Evolutionary conservation across 1,284 basidiomycete genomes (phyloP).

Genomic region (Irpex sp.): DNA sequence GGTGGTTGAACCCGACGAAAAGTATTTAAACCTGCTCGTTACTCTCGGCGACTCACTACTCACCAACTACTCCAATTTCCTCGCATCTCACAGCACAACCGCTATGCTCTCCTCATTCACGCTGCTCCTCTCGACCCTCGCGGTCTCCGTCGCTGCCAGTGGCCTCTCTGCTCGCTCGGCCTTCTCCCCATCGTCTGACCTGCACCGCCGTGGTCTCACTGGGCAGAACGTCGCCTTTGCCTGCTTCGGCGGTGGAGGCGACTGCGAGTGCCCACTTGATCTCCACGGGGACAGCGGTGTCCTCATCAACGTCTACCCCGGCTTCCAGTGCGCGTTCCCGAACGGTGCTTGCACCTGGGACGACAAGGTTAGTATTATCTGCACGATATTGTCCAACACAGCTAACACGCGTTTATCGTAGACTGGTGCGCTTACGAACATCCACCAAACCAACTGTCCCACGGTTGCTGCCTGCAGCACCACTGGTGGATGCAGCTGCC

Average conservation of each 20-base stretch:
- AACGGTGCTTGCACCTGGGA: conserved; percentile 19
- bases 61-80: not conserved
- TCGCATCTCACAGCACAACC: not conserved
- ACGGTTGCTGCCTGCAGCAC: conserved; percentile 12
- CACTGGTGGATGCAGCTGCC: conserved; percentile 15
- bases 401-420: not conserved
- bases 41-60: not conserved
- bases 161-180: not conserved
- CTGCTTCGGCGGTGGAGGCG: conserved; percentile 15
- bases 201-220: conserved; percentile 7
- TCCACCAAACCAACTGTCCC: conserved; percentile 19
- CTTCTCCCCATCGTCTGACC: not conserved
- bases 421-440: conserved; percentile 17
- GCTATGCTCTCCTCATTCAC: not conserved
- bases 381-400: not conserved
- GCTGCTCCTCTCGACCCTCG: not conserved
- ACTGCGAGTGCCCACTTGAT: conserved; percentile 16
- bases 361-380: not conserved
- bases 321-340: conserved; percentile 20
- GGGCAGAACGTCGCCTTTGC: conserved; percentile 11
- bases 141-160: not conserved
- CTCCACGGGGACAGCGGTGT: conserved; percentile 14
- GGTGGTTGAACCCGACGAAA: not conserved
- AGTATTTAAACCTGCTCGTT: not conserved
- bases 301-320: conserved; percentile 18